phyloP scores from a whole-genome alignment of 228 moss, liverwort and hornwort species.

The Sphagnum magellanicum region DNA sequence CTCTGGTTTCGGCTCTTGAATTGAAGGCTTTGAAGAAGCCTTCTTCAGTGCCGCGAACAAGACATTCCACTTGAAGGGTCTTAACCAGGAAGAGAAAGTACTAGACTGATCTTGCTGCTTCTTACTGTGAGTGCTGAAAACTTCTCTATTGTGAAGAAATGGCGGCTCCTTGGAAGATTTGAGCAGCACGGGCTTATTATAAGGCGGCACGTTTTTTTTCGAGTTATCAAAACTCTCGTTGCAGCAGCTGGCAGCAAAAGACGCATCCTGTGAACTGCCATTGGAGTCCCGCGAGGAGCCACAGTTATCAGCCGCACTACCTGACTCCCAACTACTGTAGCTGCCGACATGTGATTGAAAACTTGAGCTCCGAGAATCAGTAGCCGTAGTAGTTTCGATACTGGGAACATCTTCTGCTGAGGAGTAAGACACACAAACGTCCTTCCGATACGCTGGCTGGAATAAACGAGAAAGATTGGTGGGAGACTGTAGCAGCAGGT shows the following conservation, averaged over 20 bases:
- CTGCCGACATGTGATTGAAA: conserved; percentile 36
- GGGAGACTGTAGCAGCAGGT: conserved; percentile 13
- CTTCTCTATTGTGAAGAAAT: conserved; percentile 55
- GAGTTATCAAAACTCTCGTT: too few relatives aligned
- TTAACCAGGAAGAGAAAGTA: conserved; percentile 31
- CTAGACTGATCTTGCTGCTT: conserved; percentile 12
- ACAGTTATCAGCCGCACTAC: conserved; percentile 36
- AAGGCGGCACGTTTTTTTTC: conserved; percentile 16
- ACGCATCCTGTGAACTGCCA: conserved; percentile 45
- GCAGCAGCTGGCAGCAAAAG: too few relatives aligned
- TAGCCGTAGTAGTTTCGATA: conserved; percentile 12
- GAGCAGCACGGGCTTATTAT: too few relatives aligned
- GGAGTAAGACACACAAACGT: conserved; percentile 16
- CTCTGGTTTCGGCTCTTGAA: conserved; percentile 24
- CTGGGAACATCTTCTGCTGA: conserved; percentile 18
- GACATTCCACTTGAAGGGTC: conserved; percentile 61
- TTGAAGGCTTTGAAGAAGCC: background rate
- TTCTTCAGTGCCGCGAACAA: conserved; percentile 5
- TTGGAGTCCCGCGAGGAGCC: conserved; percentile 47
- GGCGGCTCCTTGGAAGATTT: too few relatives aligned
- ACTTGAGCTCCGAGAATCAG: conserved; percentile 45
- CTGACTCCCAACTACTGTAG: conserved; percentile 30
- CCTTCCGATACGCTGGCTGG: conserved; percentile 28
- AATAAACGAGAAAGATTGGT: conserved; percentile 25
- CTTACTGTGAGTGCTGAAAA: conserved; percentile 42